Evolutionary conservation across 2,329 filamentous ascomycete genomes (phyloP), one percentile per base, ranked within the genome.

Genomic region (Gremmenia infestans): DNA sequence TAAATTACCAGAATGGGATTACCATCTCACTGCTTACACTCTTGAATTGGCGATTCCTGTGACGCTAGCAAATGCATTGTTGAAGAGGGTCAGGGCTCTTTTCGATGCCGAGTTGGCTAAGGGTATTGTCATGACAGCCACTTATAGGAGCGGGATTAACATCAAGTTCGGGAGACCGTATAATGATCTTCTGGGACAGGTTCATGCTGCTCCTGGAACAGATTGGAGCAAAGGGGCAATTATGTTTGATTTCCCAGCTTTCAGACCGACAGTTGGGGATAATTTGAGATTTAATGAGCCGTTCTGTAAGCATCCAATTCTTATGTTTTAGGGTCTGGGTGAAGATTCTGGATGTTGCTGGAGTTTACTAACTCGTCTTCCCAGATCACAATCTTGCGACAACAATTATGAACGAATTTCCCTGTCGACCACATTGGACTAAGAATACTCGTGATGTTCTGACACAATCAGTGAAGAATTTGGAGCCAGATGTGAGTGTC

Each of bases 161-260:
- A 62, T 62, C 39, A 62, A 60, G 40, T 62, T 62, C 28, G 60
- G 60, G 15, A 40, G 52, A n/a, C 56, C 59, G 15, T 59, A 61
- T 46, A 53, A 61, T 35, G 59, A 61, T 48, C 52, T 61, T 8
- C 37, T 61, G 2, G 59, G 59, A 1, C 56, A 61, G 46, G 59
- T 59, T 5, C 48, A 56, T 11, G 51, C 48, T 7, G 55, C 52
- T 3, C 54, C 50, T 57, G 56, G 53, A 3, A 40, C 40, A 19
- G 53, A 60, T 50, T 62, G 60, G 60, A 56, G 28, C 4, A 60
- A 58, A 37, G 60, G 60, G 2, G 57, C 57, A 1, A 62, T 62
- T 17, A 62, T 62, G 60, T 62, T 62, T 48, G 57, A 62, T 39
- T 62, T 62, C 35, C 57, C 60, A 1, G 54, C 42, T 15, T 62